These are phyloP conservation scores for Auricularia sp. DNA, from an alignment of 768 basidiomycete genomes.

Conservation along the genomic window DNA sequence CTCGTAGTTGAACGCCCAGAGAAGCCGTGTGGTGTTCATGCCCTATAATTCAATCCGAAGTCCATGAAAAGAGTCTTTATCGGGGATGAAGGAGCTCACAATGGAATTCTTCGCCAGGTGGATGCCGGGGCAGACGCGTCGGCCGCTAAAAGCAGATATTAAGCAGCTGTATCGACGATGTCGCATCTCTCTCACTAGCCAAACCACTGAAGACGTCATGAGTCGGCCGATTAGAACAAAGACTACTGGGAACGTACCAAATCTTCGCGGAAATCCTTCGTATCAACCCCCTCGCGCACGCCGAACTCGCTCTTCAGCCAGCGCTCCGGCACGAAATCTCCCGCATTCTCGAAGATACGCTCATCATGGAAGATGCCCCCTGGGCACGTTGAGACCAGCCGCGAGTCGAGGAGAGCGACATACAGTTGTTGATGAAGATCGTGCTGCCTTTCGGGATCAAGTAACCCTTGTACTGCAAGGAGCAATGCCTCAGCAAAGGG, in stretches of 20 bases:
- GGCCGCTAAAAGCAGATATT: not conserved
- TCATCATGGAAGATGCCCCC: conserved; percentile 22
- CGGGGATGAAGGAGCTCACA: conserved; percentile 1
- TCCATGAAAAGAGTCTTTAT: no score
- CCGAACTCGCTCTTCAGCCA: conserved; percentile 21
- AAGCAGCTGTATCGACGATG: no score
- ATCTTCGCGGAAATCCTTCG: not conserved
- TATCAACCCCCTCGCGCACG: conserved; percentile 10
- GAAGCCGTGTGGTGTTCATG: conserved; percentile 19
- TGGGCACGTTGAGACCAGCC: not conserved
- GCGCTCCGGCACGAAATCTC: conserved; percentile 41
- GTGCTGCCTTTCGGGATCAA: conserved; percentile 11
- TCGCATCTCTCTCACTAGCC: no score
- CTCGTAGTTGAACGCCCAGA: conserved; percentile 24
- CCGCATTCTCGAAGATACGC: conserved; percentile 32
- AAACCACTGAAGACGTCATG: no score
- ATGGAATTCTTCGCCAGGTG: conserved; percentile 15
- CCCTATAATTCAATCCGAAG: conserved; percentile 7
- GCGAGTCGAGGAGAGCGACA: not conserved
- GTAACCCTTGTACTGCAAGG: not conserved
- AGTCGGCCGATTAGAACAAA: not conserved
- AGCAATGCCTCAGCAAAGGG: not conserved
- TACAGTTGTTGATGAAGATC: conserved; percentile 20
- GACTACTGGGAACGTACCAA: not conserved
- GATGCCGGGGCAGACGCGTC: conserved; percentile 20